Evolutionary conservation across 331 rosid species (phyloP), one percentile per base, ranked within the genome.

Genomic region (Pyracantha coccinea): DNA sequence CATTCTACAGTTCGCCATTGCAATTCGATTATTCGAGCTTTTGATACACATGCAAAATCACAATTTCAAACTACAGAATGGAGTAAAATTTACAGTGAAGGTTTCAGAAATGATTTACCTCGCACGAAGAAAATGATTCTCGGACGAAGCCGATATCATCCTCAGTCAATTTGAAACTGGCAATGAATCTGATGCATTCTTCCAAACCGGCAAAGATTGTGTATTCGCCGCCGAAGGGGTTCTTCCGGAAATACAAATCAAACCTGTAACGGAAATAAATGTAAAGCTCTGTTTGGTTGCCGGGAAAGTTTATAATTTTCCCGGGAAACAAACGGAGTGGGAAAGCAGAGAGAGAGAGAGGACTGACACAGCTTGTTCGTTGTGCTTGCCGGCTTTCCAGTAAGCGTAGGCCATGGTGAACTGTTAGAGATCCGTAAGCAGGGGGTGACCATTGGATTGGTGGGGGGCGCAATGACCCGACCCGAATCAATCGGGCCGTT

Each of bases 381-480:
- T 78, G 73, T 92, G 96, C 82, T 94, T 94, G 85, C 90, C 85
- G 80, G 97, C 96, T 89, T 89, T 94, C 99, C 99, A 94, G 81
- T 95, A 95, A 4, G 97, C 97, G 75, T 95, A 95, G 80, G 97
- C 97, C 99, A 95, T 95, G 73, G 97, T 95, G 85, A 89, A 95
- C 83, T 92, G 99, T 77, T 95, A 95, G 70, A 79, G 97, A 86
- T 95, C 97, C 54, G 97, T 92, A 7, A 95, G 93, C 44, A 95
- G 84, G 70, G 99, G 68, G 97, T 85, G 16, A 92, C 97, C 96
- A 95, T 92, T 23, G 99, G 97, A 55, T 95, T 95, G 20, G 92
- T 90, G 14, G 99, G 99, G 7, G 85, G 85, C 1, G 65, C 65
- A 4, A 91, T 21, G 2, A 68, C 75, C 84, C 60, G 85, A 77